These are phyloP conservation scores for Grigorovia transvaalensis DNA, from an alignment of 805 yeast species.

Conservation along the genomic window DNA sequence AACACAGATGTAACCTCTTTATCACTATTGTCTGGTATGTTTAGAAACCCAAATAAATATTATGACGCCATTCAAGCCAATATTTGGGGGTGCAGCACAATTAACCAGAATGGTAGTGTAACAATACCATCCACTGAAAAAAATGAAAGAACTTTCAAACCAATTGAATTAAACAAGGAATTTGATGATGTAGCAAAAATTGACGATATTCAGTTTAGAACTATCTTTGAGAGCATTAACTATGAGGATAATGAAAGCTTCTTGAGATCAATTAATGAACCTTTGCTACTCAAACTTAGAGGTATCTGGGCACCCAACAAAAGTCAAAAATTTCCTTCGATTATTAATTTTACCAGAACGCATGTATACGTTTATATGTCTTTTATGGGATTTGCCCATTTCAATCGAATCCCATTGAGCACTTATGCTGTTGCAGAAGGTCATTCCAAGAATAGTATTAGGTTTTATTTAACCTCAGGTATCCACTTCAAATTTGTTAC, in stretches of 20 bases:
- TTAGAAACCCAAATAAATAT: slow-evolving; percentile 1
- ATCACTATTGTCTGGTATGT: slow-evolving; percentile 48
- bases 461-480: slow-evolving; percentile 2
- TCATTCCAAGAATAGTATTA: slow-evolving; percentile 6
- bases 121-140: slow-evolving; percentile 3
- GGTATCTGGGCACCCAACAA: slow-evolving; percentile 61
- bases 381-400: slow-evolving; percentile 60
- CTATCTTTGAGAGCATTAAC: slow-evolving; percentile 50
- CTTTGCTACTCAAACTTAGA: slow-evolving; percentile 49
- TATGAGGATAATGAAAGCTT: slow-evolving; percentile 1
- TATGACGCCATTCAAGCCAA: slow-evolving; percentile 64
- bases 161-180: slow-evolving; percentile 39
- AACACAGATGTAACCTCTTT: slow-evolving; percentile 56
- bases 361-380: slow-evolving; percentile 54
- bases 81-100: slow-evolving; percentile 41
- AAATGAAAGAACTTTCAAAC: neutral
- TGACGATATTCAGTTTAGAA: slow-evolving; percentile 63
- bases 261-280: slow-evolving; percentile 38
- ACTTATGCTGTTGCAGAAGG: slow-evolving; percentile 45
- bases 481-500: slow-evolving; percentile 35
- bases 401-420: slow-evolving; percentile 38
- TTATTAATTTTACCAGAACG: slow-evolving; percentile 50
- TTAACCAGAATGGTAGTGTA: slow-evolving; percentile 6
- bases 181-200: slow-evolving; percentile 51
- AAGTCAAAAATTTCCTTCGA: slow-evolving; percentile 60